A percentile compares a stretch with the other conserved stretches of the same genome.
phyloP scores from a whole-genome alignment of 2,329 filamentous ascomycete genomes.

The Xylaria sp. region DNA sequence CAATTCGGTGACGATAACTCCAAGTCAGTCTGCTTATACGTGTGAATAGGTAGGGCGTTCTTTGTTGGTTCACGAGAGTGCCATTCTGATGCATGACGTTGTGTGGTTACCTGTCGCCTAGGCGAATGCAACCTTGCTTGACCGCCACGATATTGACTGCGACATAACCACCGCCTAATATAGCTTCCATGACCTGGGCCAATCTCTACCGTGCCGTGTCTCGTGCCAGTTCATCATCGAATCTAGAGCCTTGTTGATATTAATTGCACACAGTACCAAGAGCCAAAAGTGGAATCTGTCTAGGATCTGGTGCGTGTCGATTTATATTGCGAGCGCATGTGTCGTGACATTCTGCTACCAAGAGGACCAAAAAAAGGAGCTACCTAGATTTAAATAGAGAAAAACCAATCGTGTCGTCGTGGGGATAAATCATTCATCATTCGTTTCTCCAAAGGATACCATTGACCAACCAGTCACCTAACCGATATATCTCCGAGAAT shows the following conservation, averaged over 20 bases:
- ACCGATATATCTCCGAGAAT: constrained; percentile 2
- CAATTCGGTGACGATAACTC: too few relatives aligned
- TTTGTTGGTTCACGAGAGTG: background rate
- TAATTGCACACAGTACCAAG: constrained; percentile 20
- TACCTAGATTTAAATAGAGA: constrained; percentile 12
- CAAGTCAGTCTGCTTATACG: background rate
- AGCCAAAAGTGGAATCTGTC: background rate
- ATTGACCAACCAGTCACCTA: background rate
- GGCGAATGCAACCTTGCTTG: constrained; percentile 12
- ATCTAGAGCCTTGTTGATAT: constrained; percentile 24
- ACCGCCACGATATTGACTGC: constrained; percentile 13
- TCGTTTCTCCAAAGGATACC: constrained; percentile 6
- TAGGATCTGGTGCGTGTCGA: constrained; percentile 2
- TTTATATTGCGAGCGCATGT: constrained; percentile 21
- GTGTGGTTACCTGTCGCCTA: background rate
- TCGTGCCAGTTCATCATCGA: constrained; percentile 21
- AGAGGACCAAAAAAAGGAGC: background rate
- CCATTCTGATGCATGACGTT: constrained; percentile 3
- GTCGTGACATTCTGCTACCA: background rate
- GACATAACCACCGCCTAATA: constrained; percentile 17
- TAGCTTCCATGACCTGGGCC: constrained; percentile 5
- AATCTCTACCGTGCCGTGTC: constrained; percentile 5
- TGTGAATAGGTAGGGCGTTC: too few relatives aligned
- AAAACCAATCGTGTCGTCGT: constrained; percentile 15
- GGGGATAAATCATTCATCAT: constrained; percentile 12